Percentiles rank a stretch among this genome's conserved stretches.
These are phyloP conservation scores for Calonectria pauciramosa DNA, from an alignment of 2,329 filamentous ascomycete genomes.

Conservation along the genomic window DNA sequence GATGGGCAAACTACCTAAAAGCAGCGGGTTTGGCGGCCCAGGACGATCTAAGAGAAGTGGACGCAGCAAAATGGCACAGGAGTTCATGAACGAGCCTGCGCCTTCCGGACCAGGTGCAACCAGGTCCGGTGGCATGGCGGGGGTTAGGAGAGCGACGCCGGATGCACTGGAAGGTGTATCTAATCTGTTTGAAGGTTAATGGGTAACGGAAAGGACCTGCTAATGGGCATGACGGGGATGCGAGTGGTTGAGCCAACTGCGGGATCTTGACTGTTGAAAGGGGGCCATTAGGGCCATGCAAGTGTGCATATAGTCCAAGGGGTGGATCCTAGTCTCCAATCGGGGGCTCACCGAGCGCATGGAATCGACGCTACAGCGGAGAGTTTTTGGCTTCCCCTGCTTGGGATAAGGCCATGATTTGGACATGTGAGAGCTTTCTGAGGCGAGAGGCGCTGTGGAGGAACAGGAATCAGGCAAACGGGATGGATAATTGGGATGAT, in stretches of 20 bases:
- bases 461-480: constrained; percentile 26
- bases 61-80: constrained; percentile 70
- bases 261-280: constrained; percentile 10
- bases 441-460: constrained; percentile 29
- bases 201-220: neutral
- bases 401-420: constrained; percentile 13
- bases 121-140: constrained; percentile 44
- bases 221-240: neutral
- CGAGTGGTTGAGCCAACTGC: constrained; percentile 5
- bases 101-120: constrained; percentile 43
- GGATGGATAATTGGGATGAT: constrained; percentile 34
- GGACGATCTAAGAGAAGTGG: constrained; percentile 44
- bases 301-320: neutral
- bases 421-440: constrained; percentile 22
- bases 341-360: neutral
- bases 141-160: constrained; percentile 56
- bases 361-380: constrained; percentile 14
- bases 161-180: constrained; percentile 69
- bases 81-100: constrained; percentile 72
- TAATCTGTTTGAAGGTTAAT: constrained; percentile 61
- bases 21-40: constrained; percentile 53
- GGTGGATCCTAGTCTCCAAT: constrained; percentile 9
- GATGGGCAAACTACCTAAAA: constrained; percentile 84
- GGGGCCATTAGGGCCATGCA: neutral
- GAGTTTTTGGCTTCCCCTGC: constrained; percentile 15